A percentile compares a stretch with the other conserved stretches of the same genome.
These are phyloP conservation scores for Phytophthora brassicae DNA, from an alignment of 352 stramenopile genomes.

Conservation along the genomic window DNA sequence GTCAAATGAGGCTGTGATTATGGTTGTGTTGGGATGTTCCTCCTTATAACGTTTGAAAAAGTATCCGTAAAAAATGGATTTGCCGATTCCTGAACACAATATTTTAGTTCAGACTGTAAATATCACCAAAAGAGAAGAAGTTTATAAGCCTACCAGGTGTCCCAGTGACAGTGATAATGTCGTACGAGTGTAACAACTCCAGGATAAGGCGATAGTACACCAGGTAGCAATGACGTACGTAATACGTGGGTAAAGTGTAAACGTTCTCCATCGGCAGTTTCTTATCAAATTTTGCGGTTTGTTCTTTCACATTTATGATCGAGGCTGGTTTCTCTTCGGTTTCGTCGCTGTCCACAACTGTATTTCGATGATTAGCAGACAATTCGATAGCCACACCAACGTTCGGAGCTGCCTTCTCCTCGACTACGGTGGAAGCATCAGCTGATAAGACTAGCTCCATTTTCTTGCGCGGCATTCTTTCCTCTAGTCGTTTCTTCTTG, in stretches of 20 bases:
- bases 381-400: no score
- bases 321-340: no score
- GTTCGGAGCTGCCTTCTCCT: no score
- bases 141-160: background rate
- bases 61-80: conserved; percentile 7
- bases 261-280: background rate
- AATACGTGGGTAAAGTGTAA: background rate
- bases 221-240: background rate
- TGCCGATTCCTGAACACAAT: conserved; percentile 1
- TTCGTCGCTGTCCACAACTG: no score
- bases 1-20: background rate
- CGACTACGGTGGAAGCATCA: no score
- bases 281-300: no score
- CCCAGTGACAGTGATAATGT: background rate
- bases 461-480: no score
- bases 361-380: no score
- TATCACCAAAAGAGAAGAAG: background rate
- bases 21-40: background rate
- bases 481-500: no score
- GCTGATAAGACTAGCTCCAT: no score
- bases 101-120: background rate
- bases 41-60: conserved; percentile 2
- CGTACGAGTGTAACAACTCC: background rate
- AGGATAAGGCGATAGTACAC: background rate
- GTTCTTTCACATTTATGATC: no score